These are phyloP conservation scores for Castanospermum australe DNA, from an alignment of 306 rosid genomes.

Conservation along the genomic window DNA sequence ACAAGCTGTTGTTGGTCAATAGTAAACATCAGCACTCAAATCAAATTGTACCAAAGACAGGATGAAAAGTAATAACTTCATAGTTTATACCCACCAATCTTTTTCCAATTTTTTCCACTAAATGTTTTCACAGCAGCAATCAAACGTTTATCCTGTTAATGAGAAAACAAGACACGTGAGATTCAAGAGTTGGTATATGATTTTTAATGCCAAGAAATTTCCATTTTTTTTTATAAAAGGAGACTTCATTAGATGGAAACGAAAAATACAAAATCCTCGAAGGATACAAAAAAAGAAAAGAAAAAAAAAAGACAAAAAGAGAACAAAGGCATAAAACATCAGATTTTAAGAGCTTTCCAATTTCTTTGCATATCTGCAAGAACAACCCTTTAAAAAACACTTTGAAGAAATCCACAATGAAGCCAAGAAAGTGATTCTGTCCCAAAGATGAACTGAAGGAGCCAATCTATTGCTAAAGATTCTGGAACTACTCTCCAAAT, in stretches of 20 bases:
- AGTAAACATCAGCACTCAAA: not conserved
- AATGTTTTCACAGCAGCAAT: conserved; percentile 28
- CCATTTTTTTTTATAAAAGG: not conserved
- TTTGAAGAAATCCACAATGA: no score
- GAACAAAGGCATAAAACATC: no score
- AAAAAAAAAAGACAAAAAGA: no score
- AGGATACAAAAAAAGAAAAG: no score
- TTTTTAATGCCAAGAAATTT: not conserved
- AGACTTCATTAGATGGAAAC: no score
- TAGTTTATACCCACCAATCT: conserved; percentile 37
- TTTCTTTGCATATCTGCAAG: no score
- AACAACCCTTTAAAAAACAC: no score
- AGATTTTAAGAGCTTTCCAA: no score
- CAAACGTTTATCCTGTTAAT: conserved; percentile 35
- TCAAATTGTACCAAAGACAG: not conserved
- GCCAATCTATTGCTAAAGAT: no score
- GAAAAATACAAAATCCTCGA: not conserved
- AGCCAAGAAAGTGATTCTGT: no score
- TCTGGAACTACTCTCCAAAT: no score
- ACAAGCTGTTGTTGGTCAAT: not conserved
- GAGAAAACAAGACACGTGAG: not conserved
- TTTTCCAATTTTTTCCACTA: conserved; percentile 45
- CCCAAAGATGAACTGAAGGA: no score
- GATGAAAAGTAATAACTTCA: not conserved
- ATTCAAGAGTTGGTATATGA: not conserved